Percentiles rank a stretch among this genome's conserved stretches.
These are phyloP conservation scores for Chytriomyces hyalinus DNA, from an alignment of 192 early-diverging fungal genomes.

Conservation along the genomic window DNA sequence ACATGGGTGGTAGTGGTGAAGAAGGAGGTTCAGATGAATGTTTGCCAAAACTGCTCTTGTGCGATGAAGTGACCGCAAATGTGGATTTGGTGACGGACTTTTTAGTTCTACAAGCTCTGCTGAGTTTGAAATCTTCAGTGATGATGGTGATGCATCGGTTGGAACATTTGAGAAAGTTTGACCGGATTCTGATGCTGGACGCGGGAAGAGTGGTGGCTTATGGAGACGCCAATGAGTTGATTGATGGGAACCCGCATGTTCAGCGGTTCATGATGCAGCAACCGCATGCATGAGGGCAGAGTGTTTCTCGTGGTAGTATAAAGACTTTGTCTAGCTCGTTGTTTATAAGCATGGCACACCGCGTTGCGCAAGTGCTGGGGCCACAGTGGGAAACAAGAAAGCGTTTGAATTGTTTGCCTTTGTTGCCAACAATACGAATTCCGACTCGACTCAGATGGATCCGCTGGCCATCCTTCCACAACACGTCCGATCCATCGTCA, in stretches of 20 bases:
- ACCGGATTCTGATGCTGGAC: constrained; percentile 24
- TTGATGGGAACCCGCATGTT: constrained; percentile 17
- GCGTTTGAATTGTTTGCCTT: too few relatives aligned
- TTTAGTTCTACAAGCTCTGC: constrained; percentile 9
- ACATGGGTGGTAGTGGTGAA: constrained; percentile 12
- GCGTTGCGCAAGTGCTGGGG: too few relatives aligned
- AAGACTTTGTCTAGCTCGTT: too few relatives aligned
- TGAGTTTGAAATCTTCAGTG: constrained; percentile 4
- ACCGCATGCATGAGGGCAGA: too few relatives aligned
- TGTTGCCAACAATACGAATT: not conserved
- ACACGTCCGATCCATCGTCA: constrained; percentile 7
- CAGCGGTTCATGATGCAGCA: not conserved
- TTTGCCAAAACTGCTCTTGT: constrained; percentile 23
- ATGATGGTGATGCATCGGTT: constrained; percentile 35
- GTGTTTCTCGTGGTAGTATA: too few relatives aligned
- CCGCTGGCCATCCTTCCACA: constrained; percentile 7
- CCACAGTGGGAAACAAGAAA: too few relatives aligned
- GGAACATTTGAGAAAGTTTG: constrained; percentile 19
- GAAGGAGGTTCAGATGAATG: too few relatives aligned
- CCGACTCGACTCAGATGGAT: constrained; percentile 3
- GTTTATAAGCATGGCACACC: too few relatives aligned
- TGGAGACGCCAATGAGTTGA: constrained; percentile 23
- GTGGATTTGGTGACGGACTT: constrained; percentile 53
- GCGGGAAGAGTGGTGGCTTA: constrained; percentile 11
- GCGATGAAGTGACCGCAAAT: constrained; percentile 58